Percentiles rank a stretch among this genome's conserved stretches.
Evolutionary conservation across 768 basidiomycete genomes (phyloP).

Genomic region (Porpolomopsis calyptriformis): DNA sequence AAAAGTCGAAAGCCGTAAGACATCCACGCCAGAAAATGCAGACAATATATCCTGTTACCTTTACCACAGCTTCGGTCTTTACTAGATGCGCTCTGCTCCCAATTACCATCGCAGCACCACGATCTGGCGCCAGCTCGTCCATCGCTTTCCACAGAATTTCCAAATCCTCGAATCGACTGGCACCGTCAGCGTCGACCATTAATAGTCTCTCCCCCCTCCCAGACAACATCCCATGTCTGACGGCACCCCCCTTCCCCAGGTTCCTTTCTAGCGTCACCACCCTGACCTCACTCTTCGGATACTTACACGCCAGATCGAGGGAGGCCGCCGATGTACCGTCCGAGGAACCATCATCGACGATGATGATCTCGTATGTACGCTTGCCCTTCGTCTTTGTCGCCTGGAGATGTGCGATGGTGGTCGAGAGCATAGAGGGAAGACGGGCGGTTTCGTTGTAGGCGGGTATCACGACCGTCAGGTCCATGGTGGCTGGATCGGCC

Average conservation of each 20-base stretch:
- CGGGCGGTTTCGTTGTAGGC: slow-evolving; percentile 87
- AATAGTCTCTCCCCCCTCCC: slow-evolving; percentile 67
- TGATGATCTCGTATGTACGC: slow-evolving; percentile 68
- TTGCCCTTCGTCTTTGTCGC: slow-evolving; percentile 23
- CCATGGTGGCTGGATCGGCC: slow-evolving; percentile 46
- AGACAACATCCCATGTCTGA: slow-evolving; percentile 83
- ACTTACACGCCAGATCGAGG: slow-evolving; percentile 48
- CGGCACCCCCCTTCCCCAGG: slow-evolving; percentile 87
- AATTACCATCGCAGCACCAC: slow-evolving; percentile 55
- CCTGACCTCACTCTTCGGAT: slow-evolving; percentile 53
- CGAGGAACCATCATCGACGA: slow-evolving; percentile 83
- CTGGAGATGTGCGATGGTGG: slow-evolving; percentile 57
- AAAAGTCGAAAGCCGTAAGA: neutral
- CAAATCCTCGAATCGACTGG: slow-evolving; percentile 78
- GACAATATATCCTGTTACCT: slow-evolving; percentile 36
- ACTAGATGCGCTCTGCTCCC: slow-evolving; percentile 92
- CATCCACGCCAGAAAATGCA: slow-evolving; percentile 4
- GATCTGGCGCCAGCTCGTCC: slow-evolving; percentile 44
- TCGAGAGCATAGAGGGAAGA: slow-evolving; percentile 73
- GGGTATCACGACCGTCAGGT: slow-evolving; percentile 76
- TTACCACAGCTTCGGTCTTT: slow-evolving; percentile 85
- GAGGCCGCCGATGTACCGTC: slow-evolving; percentile 65
- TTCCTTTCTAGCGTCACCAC: slow-evolving; percentile 74
- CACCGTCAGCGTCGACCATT: slow-evolving; percentile 94
- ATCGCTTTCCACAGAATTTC: slow-evolving; percentile 69